phyloP scores from a whole-genome alignment of 1,284 basidiomycete species.

The Apiotrichum siamense region DNA sequence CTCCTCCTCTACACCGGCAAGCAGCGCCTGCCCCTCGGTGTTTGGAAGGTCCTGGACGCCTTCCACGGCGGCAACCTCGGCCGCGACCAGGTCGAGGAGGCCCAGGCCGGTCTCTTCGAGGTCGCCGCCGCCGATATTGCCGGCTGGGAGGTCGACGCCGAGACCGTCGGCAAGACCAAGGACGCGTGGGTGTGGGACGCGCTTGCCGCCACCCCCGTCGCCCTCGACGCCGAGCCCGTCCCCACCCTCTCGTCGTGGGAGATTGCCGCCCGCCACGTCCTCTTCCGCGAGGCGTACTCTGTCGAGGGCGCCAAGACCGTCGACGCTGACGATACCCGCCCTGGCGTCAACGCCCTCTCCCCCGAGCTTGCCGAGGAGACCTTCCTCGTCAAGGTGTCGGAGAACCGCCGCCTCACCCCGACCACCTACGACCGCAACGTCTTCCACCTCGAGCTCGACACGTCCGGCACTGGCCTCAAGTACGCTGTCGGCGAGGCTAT shows the following conservation, averaged over 20 bases:
- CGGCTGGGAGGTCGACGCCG: constrained; percentile 36
- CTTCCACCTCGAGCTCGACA: constrained; percentile 97
- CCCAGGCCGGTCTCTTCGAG: constrained; percentile 42
- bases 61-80: constrained; percentile 43
- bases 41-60: constrained; percentile 45
- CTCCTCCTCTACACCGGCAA: constrained; percentile 47
- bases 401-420: constrained; percentile 92
- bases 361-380: constrained; percentile 87
- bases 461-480: constrained; percentile 82
- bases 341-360: constrained; percentile 62
- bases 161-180: constrained; percentile 41
- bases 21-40: constrained; percentile 34
- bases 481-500: constrained; percentile 96
- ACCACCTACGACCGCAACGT: constrained; percentile 95
- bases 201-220: constrained; percentile 35
- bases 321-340: constrained; percentile 19
- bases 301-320: constrained; percentile 51
- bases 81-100: constrained; percentile 44
- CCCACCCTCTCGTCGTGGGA: constrained; percentile 58
- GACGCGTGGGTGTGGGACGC: constrained; percentile 45
- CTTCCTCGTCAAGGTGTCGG: constrained; percentile 85
- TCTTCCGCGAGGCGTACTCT: constrained; percentile 70
- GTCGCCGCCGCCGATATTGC: constrained; percentile 20
- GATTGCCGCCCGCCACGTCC: constrained; percentile 77
- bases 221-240: constrained; percentile 37